Conservation (phyloP, 2,329 filamentous ascomycete genomes). For the Fusarium buxicola region DNA sequence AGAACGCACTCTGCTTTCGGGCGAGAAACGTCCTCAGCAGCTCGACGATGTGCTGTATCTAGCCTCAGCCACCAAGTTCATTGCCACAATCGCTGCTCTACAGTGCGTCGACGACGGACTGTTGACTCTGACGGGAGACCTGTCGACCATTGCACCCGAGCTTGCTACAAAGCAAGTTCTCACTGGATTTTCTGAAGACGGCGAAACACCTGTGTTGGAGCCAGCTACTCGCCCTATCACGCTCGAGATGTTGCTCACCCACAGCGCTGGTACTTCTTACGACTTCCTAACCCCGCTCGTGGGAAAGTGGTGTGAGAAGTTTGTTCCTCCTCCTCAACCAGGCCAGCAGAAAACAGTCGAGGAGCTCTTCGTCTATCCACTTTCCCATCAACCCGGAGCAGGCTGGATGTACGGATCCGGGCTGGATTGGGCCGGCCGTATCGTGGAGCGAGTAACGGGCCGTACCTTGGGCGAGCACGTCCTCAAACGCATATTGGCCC, state of each 20-base stretch:
- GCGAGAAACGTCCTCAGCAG: conserved; percentile 53
- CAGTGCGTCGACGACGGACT: conserved; percentile 66
- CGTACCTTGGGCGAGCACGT: conserved; percentile 57
- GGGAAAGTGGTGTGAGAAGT: conserved; percentile 51
- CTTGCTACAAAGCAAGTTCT: conserved; percentile 61
- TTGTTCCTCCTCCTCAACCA: conserved; percentile 33
- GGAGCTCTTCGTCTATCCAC: conserved; percentile 56
- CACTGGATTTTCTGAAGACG: conserved; percentile 57
- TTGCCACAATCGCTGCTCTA: conserved; percentile 64
- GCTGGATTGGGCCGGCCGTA: conserved; percentile 64
- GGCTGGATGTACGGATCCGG: conserved; percentile 63
- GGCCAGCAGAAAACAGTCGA: conserved; percentile 51
- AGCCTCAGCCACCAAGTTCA: conserved; percentile 57
- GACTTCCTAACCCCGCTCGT: conserved; percentile 54
- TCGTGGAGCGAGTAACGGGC: conserved; percentile 61
- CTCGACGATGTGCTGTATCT: conserved; percentile 53
- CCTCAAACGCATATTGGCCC: conserved; percentile 56
- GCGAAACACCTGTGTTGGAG: conserved; percentile 52
- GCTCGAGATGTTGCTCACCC: conserved; percentile 62
- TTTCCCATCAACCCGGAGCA: conserved; percentile 63
- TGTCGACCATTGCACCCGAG: conserved; percentile 59
- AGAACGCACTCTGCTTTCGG: conserved; percentile 54
- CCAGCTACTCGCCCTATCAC: conserved; percentile 56
- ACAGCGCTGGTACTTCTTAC: conserved; percentile 62
- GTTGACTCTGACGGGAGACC: conserved; percentile 58